Conservation (phyloP, 1,284 basidiomycete genomes). For the Ustilago hordei region DNA sequence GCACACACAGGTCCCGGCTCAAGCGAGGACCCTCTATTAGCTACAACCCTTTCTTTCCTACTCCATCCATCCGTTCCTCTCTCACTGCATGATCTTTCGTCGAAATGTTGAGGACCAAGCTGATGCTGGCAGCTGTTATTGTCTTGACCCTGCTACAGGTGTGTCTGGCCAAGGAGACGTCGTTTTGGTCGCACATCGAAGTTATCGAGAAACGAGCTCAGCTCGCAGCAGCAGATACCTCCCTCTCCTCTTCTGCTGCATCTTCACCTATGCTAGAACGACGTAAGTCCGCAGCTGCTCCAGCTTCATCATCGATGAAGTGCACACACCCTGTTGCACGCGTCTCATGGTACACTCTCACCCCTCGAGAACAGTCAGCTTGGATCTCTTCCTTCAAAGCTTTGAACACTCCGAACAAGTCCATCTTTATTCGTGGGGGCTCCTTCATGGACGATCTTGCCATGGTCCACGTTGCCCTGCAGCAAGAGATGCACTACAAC, state of each 20-base stretch:
- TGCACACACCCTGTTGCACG: slow-evolving; percentile 35
- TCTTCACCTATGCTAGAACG: background rate
- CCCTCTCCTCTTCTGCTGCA: background rate
- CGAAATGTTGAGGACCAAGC: background rate
- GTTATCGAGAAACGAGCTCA: slow-evolving; percentile 13
- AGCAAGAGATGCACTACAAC: slow-evolving; percentile 48
- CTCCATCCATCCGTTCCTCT: background rate
- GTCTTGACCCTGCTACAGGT: background rate
- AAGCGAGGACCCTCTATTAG: background rate
- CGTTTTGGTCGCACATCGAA: slow-evolving; percentile 21
- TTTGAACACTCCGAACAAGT: slow-evolving; percentile 13
- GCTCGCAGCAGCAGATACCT: background rate
- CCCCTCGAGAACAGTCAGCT: slow-evolving; percentile 4
- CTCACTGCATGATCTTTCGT: background rate
- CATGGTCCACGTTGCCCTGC: slow-evolving; percentile 35
- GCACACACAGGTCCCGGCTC: background rate
- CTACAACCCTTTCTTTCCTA: background rate
- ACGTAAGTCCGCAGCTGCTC: background rate
- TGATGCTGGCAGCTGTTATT: background rate
- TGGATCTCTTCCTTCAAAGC: slow-evolving; percentile 21
- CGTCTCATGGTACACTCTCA: slow-evolving; percentile 36
- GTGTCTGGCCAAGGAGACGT: slow-evolving; percentile 11
- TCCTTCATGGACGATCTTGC: slow-evolving; percentile 39
- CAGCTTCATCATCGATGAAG: slow-evolving; percentile 14
- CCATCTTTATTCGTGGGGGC: slow-evolving; percentile 34